These are phyloP conservation scores for Nidularia sp. DNA, from an alignment of 768 basidiomycete genomes.

Conservation along the genomic window DNA sequence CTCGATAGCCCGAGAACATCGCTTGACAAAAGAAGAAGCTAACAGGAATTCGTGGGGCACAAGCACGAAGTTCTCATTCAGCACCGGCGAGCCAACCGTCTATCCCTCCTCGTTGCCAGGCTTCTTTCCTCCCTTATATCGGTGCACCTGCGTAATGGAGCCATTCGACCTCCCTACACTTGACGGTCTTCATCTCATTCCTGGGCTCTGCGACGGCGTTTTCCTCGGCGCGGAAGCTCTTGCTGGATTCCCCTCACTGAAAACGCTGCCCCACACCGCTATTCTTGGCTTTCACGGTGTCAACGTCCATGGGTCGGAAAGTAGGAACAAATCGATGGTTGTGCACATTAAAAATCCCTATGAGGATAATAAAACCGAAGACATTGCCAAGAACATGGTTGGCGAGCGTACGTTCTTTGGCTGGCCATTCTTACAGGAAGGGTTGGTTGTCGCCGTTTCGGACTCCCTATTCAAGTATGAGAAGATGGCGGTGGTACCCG, in stretches of 20 bases:
- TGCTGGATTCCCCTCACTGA: slow-evolving; percentile 94
- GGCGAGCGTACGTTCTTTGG: slow-evolving; percentile 75
- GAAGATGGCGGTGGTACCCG: slow-evolving; percentile 51
- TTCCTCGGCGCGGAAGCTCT: slow-evolving; percentile 80
- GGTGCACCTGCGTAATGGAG: slow-evolving; percentile 77
- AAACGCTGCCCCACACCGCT: slow-evolving; percentile 80
- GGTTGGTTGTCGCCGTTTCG: slow-evolving; percentile 79
- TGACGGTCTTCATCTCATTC: slow-evolving; percentile 77
- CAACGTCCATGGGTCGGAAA: slow-evolving; percentile 89
- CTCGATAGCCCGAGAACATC: slow-evolving; percentile 66
- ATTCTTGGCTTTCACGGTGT: slow-evolving; percentile 82
- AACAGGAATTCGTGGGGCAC: slow-evolving; percentile 74
- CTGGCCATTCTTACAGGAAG: slow-evolving; percentile 97
- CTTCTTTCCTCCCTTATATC: slow-evolving; percentile 86
- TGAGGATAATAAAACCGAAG: slow-evolving; percentile 63
- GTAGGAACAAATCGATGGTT: slow-evolving; percentile 90
- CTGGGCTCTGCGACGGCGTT: slow-evolving; percentile 87
- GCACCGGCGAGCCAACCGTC: slow-evolving; percentile 51
- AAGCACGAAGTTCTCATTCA: slow-evolving; percentile 76
- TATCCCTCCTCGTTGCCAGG: slow-evolving; percentile 94
- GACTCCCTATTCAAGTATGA: slow-evolving; percentile 88
- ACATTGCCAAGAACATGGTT: slow-evolving; percentile 71
- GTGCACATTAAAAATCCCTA: slow-evolving; percentile 77
- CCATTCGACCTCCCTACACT: slow-evolving; percentile 88
- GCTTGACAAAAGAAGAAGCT: slow-evolving; percentile 72